Base-by-base conservation (phyloP, 2,329 filamentous ascomycete species). In the Pyrenochaeta sp. region DNA sequence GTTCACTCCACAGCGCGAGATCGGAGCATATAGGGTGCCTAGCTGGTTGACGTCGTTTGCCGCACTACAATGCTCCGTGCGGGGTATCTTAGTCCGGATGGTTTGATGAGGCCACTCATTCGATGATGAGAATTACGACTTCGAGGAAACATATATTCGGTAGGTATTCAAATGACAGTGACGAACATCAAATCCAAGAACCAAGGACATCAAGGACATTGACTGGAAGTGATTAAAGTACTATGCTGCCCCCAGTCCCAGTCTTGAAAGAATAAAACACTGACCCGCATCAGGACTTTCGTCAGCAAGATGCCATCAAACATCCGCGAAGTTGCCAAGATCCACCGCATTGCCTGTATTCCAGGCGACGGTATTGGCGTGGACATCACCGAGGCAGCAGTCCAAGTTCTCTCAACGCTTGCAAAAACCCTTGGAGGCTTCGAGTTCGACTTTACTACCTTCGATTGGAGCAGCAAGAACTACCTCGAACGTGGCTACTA, bases 401-500 rank as follows among this genome's bases (percentile, higher is more conserved):
- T 58, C 6, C 44, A 55, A 35, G 62, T 67, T 37, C 63, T 69
- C 19, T 66, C 74, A 44, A 75, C 72, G 35, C 69, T 81, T 15
- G 68, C 76, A n/a, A 55, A 69, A 17, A 65, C 66, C 4, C 63
- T 76, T 5, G 72, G 71, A 14, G 74, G 67, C 17, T 81, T 79
- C 55, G 49, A 70, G 7, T 77, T 82, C 46, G 72, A 79, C 9
- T 82, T 81, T 53, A 76, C 68, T 1, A 74, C 75, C 43, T 77
- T 80, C 51, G 77, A 80, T 61, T 80, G 76, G 73, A 74, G 70
- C 39, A 74, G 70, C 44, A 73, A 73, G 38, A 71, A 71, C 21
- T 83, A 78, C 60, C 71, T 77, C 31, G 69, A 80, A 47, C 69
- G 77, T 24, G 79, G 79, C 31, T 75, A 72, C 68, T 82, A 82